These are phyloP conservation scores for Kwoniella bestiolae DNA, from an alignment of 768 basidiomycete species.

Conservation along the genomic window DNA sequence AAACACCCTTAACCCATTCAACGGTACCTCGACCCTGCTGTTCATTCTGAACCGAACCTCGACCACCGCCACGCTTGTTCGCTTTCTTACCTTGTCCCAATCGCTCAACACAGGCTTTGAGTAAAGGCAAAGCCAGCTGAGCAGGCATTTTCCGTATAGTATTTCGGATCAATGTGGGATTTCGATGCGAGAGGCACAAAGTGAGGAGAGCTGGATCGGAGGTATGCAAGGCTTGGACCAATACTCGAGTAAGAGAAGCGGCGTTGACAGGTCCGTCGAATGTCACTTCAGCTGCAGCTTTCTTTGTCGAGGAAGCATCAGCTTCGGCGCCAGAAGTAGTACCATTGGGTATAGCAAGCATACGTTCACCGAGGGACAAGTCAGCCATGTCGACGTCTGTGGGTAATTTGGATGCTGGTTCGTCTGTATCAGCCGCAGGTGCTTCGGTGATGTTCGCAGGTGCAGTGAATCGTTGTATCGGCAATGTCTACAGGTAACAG, in stretches of 20 bases:
- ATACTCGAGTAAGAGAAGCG: constrained; percentile 85
- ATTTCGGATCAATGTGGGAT: constrained; percentile 77
- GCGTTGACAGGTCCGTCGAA: constrained; percentile 63
- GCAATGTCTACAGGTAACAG: constrained; percentile 20
- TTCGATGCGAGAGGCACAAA: constrained; percentile 69
- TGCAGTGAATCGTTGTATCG: constrained; percentile 49
- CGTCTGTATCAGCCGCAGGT: constrained; percentile 35
- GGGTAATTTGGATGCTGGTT: constrained; percentile 43
- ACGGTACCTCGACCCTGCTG: constrained; percentile 56
- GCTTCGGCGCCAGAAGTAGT: constrained; percentile 27
- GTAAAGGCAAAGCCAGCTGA: constrained; percentile 79
- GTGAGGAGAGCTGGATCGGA: constrained; percentile 85
- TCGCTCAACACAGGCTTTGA: constrained; percentile 86
- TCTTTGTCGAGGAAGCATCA: constrained; percentile 41
- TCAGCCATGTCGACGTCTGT: constrained; percentile 82
- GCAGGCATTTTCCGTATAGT: constrained; percentile 85
- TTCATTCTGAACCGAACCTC: constrained; percentile 65
- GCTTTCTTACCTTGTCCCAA: constrained; percentile 77
- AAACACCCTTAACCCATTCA: constrained; percentile 66
- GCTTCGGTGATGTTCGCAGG: constrained; percentile 33
- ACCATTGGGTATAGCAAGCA: constrained; percentile 71
- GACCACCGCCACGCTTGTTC: constrained; percentile 71
- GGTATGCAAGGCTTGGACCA: constrained; percentile 95
- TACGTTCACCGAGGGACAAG: constrained; percentile 84
- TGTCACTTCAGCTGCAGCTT: constrained; percentile 44